A percentile compares a stretch with the other conserved stretches of the same genome.
These are phyloP conservation scores for Trypanosoma grayi DNA, from an alignment of 208 protist genomes.

Conservation along the genomic window DNA sequence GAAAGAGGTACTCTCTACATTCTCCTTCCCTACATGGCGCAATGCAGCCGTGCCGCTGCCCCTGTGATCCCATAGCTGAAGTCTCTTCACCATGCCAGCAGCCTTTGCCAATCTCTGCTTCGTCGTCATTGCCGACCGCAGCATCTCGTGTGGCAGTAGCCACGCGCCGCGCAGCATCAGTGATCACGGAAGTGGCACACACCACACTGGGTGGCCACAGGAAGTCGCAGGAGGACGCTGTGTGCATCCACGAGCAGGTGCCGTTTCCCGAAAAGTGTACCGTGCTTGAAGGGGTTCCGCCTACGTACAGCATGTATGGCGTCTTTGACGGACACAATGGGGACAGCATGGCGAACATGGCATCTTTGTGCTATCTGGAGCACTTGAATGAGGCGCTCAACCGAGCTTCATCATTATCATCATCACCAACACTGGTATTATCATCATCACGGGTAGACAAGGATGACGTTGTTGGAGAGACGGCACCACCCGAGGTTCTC, in stretches of 20 bases:
- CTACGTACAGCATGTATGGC: slow-evolving; percentile 31
- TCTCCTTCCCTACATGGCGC: too few species aligned
- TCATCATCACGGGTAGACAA: background rate
- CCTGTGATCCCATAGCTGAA: too few species aligned
- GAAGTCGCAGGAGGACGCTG: slow-evolving; percentile 20
- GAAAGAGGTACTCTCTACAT: too few species aligned
- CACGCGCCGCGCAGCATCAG: background rate
- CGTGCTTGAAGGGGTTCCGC: background rate
- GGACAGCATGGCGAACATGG: slow-evolving; percentile 38
- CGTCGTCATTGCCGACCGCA: too few species aligned
- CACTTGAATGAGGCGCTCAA: slow-evolving; percentile 44
- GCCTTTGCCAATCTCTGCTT: background rate
- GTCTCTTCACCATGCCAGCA: too few species aligned
- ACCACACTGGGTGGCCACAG: slow-evolving; percentile 7
- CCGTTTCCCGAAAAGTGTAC: background rate
- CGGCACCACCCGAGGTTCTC: background rate
- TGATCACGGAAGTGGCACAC: slow-evolving; percentile 6
- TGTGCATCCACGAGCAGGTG: slow-evolving; percentile 19
- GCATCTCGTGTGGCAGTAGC: background rate
- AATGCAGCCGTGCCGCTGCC: too few species aligned
- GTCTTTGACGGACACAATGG: slow-evolving; percentile 84
- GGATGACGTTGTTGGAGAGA: background rate
- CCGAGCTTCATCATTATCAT: too few species aligned
- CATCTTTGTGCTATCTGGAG: slow-evolving; percentile 52
- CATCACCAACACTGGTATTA: slow-evolving; percentile 13